Evolutionary conservation across 148 eudicot species (phyloP).

Genomic region (Pharnaceum exiguum): DNA sequence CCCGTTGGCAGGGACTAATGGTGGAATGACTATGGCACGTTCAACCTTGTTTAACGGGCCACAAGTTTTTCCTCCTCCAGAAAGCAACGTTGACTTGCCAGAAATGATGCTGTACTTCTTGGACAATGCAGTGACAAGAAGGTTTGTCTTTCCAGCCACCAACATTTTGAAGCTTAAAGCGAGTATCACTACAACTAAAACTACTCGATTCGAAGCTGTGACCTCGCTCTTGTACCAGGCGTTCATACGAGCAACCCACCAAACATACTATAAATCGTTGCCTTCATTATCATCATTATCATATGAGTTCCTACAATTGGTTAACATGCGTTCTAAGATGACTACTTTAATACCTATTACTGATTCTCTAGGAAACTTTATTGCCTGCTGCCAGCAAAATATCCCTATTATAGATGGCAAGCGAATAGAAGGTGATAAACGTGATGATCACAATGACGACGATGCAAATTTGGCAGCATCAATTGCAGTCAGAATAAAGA

Average conservation of each 20-base stretch:
- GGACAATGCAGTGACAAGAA: conserved; percentile 17
- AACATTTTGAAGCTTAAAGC: conserved; percentile 22
- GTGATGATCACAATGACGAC: too few species aligned
- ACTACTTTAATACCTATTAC: too few species aligned
- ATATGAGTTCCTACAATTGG: too few species aligned
- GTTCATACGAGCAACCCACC: neutral
- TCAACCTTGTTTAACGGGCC: too few species aligned
- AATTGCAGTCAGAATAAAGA: too few species aligned
- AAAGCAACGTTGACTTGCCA: conserved; percentile 13
- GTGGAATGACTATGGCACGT: conserved; percentile 14
- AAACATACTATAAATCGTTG: neutral
- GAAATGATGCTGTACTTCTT: conserved; percentile 19
- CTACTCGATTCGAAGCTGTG: conserved; percentile 41
- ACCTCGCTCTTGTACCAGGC: conserved; percentile 31
- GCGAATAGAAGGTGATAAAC: too few species aligned
- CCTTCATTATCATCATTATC: neutral
- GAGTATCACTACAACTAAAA: conserved; percentile 16
- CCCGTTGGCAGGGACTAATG: conserved; percentile 6
- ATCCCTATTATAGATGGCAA: too few species aligned
- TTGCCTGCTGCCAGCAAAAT: too few species aligned
- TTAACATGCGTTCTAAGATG: too few species aligned
- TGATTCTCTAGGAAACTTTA: too few species aligned
- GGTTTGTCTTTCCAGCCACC: conserved; percentile 23
- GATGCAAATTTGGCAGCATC: too few species aligned
- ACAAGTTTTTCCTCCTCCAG: conserved; percentile 25